Evolutionary conservation across 2,329 filamentous ascomycete genomes (phyloP), one percentile per base, ranked within the genome.

Genomic region (Aspergillus unguis): DNA sequence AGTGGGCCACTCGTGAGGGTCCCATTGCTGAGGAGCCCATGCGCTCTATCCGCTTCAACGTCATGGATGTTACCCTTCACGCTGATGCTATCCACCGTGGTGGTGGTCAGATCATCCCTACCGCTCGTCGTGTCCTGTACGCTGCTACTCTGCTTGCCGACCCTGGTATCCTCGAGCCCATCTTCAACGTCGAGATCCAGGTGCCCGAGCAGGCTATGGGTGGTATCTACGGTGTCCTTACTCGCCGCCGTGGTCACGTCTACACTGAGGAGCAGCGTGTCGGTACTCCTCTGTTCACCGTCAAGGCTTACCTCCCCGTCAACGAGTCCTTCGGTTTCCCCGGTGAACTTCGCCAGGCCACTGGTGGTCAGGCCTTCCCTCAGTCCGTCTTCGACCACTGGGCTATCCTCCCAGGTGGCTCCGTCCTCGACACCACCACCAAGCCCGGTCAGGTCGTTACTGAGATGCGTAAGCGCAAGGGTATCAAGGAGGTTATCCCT

Each of bases 271-370:
- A 95, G 83, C 94, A 99, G 84, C 90, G 94, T 73, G 89, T 92
- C 60, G 94, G 94, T 80, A 99, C 94, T 76, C 94, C 94, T 79
- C 88, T 99, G 59, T 99, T 97, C 89, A 97, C 90, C 79, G 89
- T 99, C 84, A 96, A 95, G 85, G 90, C 91, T 59, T 95, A 95
- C 82, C 83, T 96, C 65, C 91, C 91, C 74, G 90, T 96, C 83
- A 89, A 92, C 80, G 91, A 96, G 83, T 96, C 92, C 32, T 96
- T 96, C 84, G 94, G 94, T 78, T 99, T 99, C 90, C 95, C 95
- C 79, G 88, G 85, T 76, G 94, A 97, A 81, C 88, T 99, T 71
- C 92, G 94, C 75, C 85, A 87, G 71, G 86, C 85, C 78, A 99
- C 94, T 68, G 88, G 87, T 73, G 94, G 94, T 72, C 94, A 99